Base-by-base conservation (phyloP, 2,329 filamentous ascomycete genomes). In the Plenodomus biglobosus region DNA sequence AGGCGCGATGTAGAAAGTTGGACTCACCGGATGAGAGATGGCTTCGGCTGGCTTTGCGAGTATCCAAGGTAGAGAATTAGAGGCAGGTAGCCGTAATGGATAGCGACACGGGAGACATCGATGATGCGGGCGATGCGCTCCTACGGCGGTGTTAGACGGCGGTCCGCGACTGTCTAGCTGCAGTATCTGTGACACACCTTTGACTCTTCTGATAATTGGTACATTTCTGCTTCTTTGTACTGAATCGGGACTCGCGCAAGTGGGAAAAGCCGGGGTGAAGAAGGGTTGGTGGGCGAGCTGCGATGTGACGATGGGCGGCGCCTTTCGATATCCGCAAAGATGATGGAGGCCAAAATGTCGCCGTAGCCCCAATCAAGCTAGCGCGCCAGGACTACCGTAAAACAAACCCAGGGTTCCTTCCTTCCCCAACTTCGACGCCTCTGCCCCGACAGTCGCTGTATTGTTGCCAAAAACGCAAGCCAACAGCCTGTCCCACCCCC, bases 101-200 rank as follows among this genome's bases (percentile, higher is more conserved):
- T 88, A 51, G 89, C 91, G 66, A 96, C 86, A 68, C 92, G 85
- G 55, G 91, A 94, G 73, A 96, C 79, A 76, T 97, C 94, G 73
- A 99, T 94, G 78, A 97, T 83, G 81, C 92, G 92, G 69, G 89
- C 86, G 76, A 99, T 96, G 81, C 94, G 91, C 86, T 99, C 94
- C 92, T 96, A 65, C 45, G 44, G 22, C 6, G 18, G 18, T 30
- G 56, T 75, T 37, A 73, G 67, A 40, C 42, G 44, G 22, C 11
- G 22, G n/a, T 20, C 34, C 21, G 3, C n/a, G 8, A 16, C 11
- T 0, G 6, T 17, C 15, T 8, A 21, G 10, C 11, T 44, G 35
- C 6, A 27, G 13, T 8, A 3, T n/a, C 27, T 24, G 38, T 39
- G 43, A 44, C 57, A 43, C 71, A 95, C 92, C 87, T 97, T 97